A percentile compares a stretch with the other conserved stretches of the same genome.
Conservation (phyloP, 495 filamentous ascomycete genomes). For the Xylaria bambusicola region DNA sequence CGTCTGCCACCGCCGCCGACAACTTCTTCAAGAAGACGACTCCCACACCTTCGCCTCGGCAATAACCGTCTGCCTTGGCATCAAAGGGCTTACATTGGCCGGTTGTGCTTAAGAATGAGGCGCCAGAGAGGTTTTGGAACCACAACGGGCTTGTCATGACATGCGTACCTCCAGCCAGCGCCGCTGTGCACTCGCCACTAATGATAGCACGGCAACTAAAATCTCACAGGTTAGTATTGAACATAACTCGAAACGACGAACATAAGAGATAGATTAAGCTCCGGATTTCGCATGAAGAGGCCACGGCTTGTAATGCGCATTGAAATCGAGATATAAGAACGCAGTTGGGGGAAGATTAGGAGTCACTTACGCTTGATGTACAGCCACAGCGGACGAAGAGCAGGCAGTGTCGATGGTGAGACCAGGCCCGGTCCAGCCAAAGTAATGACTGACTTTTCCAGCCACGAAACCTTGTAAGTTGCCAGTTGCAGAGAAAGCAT, state of each 20-base stretch:
- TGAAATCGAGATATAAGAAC: no score
- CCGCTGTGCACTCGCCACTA: conserved; percentile 42
- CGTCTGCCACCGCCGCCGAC: conserved; percentile 44
- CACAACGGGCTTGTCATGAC: conserved; percentile 25
- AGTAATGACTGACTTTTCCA: conserved; percentile 37
- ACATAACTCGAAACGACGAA: no score
- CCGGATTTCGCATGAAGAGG: no score
- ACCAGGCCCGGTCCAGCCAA: conserved; percentile 49
- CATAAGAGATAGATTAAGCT: no score
- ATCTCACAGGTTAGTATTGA: no score
- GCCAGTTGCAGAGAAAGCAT: conserved; percentile 10
- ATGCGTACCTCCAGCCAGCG: conserved; percentile 44
- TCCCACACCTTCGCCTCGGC: conserved; percentile 57
- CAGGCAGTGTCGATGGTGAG: conserved; percentile 59
- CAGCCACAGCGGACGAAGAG: conserved; percentile 50
- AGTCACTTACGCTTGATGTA: conserved; percentile 21
- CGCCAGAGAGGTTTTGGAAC: conserved; percentile 42
- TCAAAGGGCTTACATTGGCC: conserved; percentile 41
- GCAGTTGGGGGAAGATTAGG: no score
- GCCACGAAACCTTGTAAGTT: not conserved
- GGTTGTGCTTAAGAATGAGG: conserved; percentile 43
- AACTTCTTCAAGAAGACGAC: conserved; percentile 56
- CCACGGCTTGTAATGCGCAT: no score
- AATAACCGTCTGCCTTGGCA: conserved; percentile 58
- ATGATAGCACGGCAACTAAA: conserved; percentile 35